These are phyloP conservation scores for Tritrichomonas foetus DNA, from an alignment of 208 protist species.

Conservation along the genomic window DNA sequence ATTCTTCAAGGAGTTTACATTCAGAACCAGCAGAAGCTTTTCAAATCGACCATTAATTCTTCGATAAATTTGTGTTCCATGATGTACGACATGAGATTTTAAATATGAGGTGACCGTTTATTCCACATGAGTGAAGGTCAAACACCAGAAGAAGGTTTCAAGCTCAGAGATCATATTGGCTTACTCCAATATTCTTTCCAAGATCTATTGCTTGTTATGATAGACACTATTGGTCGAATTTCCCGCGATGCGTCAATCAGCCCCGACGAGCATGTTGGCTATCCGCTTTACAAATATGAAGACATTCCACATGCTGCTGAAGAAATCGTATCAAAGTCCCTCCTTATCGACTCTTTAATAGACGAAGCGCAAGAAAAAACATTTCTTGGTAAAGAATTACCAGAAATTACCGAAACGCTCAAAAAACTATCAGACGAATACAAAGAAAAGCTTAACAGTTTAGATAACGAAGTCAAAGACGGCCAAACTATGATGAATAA, in stretches of 20 bases:
- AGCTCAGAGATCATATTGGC: not conserved
- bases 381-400: not conserved
- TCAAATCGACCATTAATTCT: too few relatives aligned
- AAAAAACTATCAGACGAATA: not conserved
- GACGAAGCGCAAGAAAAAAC: not conserved
- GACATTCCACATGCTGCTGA: not conserved
- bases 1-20: too few relatives aligned
- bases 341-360: not conserved
- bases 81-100: too few relatives aligned
- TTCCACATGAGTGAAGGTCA: too few relatives aligned
- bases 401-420: not conserved
- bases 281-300: not conserved
- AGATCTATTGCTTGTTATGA: not conserved
- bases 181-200: not conserved
- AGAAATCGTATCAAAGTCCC: not conserved
- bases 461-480: not conserved
- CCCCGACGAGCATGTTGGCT: not conserved
- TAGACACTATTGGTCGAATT: not conserved
- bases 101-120: too few relatives aligned
- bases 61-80: too few relatives aligned
- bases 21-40: too few relatives aligned
- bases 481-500: not conserved
- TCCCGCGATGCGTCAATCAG: not conserved
- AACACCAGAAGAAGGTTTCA: not conserved
- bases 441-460: not conserved